Percentiles rank a stretch among this genome's conserved stretches.
Conservation (phyloP, 495 filamentous ascomycete species). For the Rusavskia elegans region DNA sequence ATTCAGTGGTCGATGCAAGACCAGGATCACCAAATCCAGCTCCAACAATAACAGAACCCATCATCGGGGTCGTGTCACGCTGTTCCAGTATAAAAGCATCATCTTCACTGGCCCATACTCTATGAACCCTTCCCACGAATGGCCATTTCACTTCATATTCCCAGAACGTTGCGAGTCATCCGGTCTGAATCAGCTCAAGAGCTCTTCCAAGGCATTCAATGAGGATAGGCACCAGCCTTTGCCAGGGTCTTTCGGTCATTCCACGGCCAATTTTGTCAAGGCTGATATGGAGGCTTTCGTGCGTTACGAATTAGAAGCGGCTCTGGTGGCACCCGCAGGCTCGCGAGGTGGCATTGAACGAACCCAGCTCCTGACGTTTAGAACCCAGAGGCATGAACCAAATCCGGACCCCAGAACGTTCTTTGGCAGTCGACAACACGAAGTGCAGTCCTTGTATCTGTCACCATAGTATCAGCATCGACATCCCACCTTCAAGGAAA, state of each 20-base stretch:
- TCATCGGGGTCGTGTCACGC: neutral
- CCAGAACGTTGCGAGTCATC: neutral
- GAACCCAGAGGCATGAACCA: neutral
- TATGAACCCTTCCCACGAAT: neutral
- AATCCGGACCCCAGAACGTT: neutral
- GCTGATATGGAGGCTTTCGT: neutral
- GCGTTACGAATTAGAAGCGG: neutral
- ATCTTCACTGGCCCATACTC: neutral
- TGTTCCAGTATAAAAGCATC: neutral
- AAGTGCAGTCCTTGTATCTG: neutral
- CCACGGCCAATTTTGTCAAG: neutral
- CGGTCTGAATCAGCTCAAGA: neutral
- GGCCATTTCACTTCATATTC: neutral
- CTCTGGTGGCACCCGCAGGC: neutral
- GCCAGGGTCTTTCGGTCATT: neutral
- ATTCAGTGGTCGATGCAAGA: neutral
- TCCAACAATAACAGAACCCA: neutral
- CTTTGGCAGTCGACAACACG: neutral
- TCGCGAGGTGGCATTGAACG: neutral
- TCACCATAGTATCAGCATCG: neutral
- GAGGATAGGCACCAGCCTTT: neutral
- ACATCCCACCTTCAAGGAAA: neutral
- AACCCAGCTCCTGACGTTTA: neutral
- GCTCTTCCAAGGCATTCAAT: neutral
- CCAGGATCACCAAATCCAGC: neutral